Percentiles rank a stretch among this genome's conserved stretches.
phyloP scores from a whole-genome alignment of 2,329 filamentous ascomycete genomes.

The Apiospora arundinis region DNA sequence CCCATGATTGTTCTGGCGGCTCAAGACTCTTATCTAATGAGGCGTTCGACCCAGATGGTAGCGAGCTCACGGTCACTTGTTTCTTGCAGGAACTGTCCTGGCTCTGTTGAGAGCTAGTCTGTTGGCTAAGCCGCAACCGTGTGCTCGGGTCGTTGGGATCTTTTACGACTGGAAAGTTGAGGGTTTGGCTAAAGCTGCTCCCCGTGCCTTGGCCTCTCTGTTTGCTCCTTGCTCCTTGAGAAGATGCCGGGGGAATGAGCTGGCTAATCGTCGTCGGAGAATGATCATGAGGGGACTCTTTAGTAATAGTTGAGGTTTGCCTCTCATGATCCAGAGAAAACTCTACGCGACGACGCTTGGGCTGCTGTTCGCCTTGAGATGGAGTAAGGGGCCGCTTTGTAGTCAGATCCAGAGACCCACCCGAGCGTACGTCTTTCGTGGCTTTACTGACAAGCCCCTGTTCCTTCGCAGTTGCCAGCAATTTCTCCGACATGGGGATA shows the following conservation, averaged over 20 bases:
- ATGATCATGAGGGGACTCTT: neutral
- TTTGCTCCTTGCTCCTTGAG: conserved; percentile 32
- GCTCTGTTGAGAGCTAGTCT: conserved; percentile 59
- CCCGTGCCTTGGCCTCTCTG: conserved; percentile 43
- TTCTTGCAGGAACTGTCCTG: conserved; percentile 43
- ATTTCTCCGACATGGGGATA: conserved; percentile 45
- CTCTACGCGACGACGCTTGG: conserved; percentile 39
- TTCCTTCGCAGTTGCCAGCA: conserved; percentile 49
- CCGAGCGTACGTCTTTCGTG: conserved; percentile 31
- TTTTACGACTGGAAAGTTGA: conserved; percentile 80
- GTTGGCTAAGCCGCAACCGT: conserved; percentile 70
- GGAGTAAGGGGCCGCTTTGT: conserved; percentile 33
- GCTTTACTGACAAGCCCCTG: conserved; percentile 46
- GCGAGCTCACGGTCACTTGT: conserved; percentile 43
- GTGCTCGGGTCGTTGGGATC: conserved; percentile 72
- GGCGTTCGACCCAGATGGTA: conserved; percentile 25
- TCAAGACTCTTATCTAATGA: conserved; percentile 25
- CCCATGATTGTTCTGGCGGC: conserved; percentile 23
- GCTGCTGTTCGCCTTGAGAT: conserved; percentile 26
- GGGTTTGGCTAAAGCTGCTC: conserved; percentile 47
- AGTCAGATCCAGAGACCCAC: conserved; percentile 22
- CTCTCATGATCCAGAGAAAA: conserved; percentile 28
- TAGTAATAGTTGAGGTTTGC: conserved; percentile 4
- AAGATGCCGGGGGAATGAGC: neutral
- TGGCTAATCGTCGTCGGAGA: neutral